Evolutionary conservation across 768 basidiomycete species (phyloP).

Genomic region (Imleria badia): DNA sequence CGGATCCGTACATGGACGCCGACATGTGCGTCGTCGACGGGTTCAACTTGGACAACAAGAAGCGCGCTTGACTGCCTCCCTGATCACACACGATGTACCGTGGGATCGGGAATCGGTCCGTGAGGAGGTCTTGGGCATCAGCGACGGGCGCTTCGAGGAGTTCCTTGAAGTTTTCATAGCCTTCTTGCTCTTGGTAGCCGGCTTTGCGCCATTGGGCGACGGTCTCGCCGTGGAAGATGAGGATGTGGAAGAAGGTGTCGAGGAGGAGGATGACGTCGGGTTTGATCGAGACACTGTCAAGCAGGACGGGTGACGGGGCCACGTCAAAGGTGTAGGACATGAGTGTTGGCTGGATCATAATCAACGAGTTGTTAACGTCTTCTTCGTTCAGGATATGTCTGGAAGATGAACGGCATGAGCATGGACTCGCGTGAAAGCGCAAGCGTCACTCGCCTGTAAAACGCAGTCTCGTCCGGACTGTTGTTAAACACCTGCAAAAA

Average conservation of each 20-base stretch:
- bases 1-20: slow-evolving; percentile 83
- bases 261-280: slow-evolving; percentile 94
- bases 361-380: slow-evolving; percentile 98
- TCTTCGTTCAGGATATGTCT: slow-evolving; percentile 96
- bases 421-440: neutral
- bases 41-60: slow-evolving; percentile 93
- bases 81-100: slow-evolving; percentile 98
- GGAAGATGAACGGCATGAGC: slow-evolving; percentile 1
- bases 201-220: slow-evolving; percentile 98
- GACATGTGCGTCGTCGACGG: slow-evolving; percentile 98
- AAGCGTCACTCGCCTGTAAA: slow-evolving; percentile 72
- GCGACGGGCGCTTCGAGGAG: slow-evolving; percentile 80
- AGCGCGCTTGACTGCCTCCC: slow-evolving; percentile 97
- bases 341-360: slow-evolving; percentile 99
- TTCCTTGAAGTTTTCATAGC: slow-evolving; percentile 98
- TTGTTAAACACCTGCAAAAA: slow-evolving; percentile 99
- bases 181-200: slow-evolving; percentile 98
- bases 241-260: slow-evolving; percentile 99
- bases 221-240: slow-evolving; percentile 98
- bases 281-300: slow-evolving; percentile 97
- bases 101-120: slow-evolving; percentile 95
- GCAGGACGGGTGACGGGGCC: slow-evolving; percentile 87
- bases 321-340: slow-evolving; percentile 98
- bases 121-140: slow-evolving; percentile 95
- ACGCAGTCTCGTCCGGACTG: slow-evolving; percentile 98